Percentiles rank a stretch among this genome's conserved stretches.
These are phyloP conservation scores for Pseudogymnoascus sp. DNA, from an alignment of 2,329 filamentous ascomycete species.

Conservation along the genomic window DNA sequence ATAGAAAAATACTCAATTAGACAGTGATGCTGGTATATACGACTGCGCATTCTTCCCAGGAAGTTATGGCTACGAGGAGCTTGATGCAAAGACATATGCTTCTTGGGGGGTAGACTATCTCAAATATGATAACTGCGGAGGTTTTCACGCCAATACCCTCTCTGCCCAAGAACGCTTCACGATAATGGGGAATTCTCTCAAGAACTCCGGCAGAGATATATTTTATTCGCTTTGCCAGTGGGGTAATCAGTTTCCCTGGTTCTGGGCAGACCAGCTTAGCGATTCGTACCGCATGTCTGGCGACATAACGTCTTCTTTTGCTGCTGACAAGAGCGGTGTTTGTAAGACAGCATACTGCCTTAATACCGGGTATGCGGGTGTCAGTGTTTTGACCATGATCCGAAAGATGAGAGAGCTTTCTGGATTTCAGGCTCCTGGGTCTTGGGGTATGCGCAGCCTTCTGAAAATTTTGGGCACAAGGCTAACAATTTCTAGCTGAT, in stretches of 20 bases:
- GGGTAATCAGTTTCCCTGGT: conserved; percentile 17
- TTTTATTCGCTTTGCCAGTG: conserved; percentile 17
- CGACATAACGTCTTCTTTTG: conserved; percentile 21
- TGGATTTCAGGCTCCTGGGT: conserved; percentile 25
- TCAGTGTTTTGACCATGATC: conserved; percentile 27
- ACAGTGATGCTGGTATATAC: conserved; percentile 1
- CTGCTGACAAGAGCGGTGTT: conserved; percentile 18
- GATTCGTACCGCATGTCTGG: conserved; percentile 25
- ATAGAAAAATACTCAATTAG: conserved; percentile 13
- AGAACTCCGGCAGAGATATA: conserved; percentile 13
- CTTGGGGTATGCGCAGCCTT: conserved; percentile 19
- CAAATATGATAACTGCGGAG: conserved; percentile 8
- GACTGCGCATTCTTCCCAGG: not conserved
- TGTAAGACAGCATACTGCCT: conserved; percentile 29
- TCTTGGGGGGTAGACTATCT: not conserved
- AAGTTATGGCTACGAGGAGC: not conserved
- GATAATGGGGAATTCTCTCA: not conserved
- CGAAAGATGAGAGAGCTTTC: conserved; percentile 29
- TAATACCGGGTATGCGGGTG: conserved; percentile 29
- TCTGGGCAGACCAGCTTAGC: conserved; percentile 16
- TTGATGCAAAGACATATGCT: not conserved
- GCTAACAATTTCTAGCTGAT: conserved; percentile 17
- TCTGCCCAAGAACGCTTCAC: conserved; percentile 11
- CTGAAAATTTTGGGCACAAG: not conserved
- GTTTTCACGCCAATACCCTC: conserved; percentile 15